Conservation (phyloP, 495 filamentous ascomycete genomes). For the Annulohypoxylon moriforme region DNA sequence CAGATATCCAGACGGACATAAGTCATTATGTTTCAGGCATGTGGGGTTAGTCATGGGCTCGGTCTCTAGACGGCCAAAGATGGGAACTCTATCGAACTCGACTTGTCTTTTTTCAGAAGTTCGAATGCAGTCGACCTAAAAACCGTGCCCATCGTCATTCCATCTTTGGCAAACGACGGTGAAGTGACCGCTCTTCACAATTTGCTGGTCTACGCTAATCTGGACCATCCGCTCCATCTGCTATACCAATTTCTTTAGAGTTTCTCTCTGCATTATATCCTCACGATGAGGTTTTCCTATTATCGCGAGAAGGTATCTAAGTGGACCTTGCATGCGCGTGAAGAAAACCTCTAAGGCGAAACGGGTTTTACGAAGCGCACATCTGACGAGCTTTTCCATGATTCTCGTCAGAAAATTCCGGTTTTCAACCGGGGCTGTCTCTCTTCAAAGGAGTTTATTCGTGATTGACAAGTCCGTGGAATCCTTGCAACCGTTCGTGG, state of each 20-base stretch:
- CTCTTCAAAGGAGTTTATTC: slow-evolving; percentile 32
- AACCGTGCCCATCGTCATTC: slow-evolving; percentile 25
- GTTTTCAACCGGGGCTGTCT: slow-evolving; percentile 26
- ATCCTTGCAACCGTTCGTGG: slow-evolving; percentile 45
- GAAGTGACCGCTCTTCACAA: slow-evolving; percentile 42
- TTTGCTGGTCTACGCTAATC: slow-evolving; percentile 19
- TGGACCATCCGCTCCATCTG: slow-evolving; percentile 2
- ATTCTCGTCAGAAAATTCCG: slow-evolving; percentile 24
- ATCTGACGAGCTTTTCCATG: slow-evolving; percentile 7
- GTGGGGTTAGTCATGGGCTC: slow-evolving; percentile 37
- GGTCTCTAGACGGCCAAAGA: slow-evolving; percentile 34
- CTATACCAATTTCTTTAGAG: slow-evolving; percentile 7
- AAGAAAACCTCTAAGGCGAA: background rate
- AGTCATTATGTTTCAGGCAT: slow-evolving; percentile 39
- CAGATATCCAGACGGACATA: slow-evolving; percentile 46
- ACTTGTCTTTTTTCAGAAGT: slow-evolving; percentile 36
- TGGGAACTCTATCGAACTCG: slow-evolving; percentile 28
- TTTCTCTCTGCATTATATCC: slow-evolving; percentile 1
- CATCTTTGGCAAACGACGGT: slow-evolving; percentile 35
- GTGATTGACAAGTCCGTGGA: slow-evolving; percentile 34
- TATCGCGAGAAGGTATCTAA: background rate
- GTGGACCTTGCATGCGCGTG: slow-evolving; percentile 4
- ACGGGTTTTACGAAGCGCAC: background rate
- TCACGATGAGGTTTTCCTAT: slow-evolving; percentile 5
- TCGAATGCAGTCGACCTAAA: slow-evolving; percentile 28